These are phyloP conservation scores for Fagopyrum homotropicum DNA, from an alignment of 148 eudicot genomes.

Conservation along the genomic window DNA sequence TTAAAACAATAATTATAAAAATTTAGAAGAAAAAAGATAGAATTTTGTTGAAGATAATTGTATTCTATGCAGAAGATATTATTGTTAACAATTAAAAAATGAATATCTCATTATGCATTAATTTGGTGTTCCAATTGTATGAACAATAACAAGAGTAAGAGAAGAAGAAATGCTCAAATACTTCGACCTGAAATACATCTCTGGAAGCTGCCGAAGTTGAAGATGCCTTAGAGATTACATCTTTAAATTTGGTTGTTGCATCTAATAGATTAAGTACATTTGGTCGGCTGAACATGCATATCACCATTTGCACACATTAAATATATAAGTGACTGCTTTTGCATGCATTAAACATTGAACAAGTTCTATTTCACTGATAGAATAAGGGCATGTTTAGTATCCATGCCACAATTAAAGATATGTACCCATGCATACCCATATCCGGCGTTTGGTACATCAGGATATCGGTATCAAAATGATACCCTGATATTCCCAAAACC, in stretches of 20 bases:
- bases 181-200: constrained; percentile 57
- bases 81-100: background rate
- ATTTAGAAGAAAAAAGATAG: too few species aligned
- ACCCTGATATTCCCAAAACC: too few species aligned
- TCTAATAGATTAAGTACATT: constrained; percentile 97
- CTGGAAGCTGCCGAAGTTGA: constrained; percentile 49
- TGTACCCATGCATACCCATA: too few species aligned
- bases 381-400: background rate
- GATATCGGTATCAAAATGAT: too few species aligned
- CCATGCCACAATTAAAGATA: too few species aligned
- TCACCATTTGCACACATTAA: background rate
- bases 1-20: too few species aligned
- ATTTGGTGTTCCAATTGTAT: background rate
- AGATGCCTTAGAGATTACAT: constrained; percentile 47
- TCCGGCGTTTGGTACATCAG: too few species aligned
- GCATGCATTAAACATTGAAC: background rate
- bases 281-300: constrained; percentile 62
- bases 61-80: too few species aligned
- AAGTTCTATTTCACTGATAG: background rate
- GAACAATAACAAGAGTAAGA: background rate
- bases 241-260: constrained; percentile 75
- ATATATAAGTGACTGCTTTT: background rate
- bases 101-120: background rate
- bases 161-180: background rate
- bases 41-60: too few species aligned